phyloP scores from a whole-genome alignment of 2,329 filamentous ascomycete species.

The Diaporthe citrichinensis region DNA sequence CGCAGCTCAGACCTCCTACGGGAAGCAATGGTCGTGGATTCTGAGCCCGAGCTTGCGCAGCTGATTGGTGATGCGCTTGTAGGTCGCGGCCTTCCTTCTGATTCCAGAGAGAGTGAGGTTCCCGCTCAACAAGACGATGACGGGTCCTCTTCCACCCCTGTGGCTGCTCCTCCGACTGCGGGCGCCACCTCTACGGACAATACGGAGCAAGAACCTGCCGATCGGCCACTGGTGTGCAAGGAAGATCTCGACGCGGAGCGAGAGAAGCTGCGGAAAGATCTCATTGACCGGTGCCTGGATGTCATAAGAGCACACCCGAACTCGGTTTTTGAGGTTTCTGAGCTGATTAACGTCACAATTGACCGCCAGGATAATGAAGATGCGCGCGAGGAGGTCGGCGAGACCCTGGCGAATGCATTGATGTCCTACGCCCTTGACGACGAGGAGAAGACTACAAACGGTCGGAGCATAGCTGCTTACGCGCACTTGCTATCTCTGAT shows the following conservation, averaged over 20 bases:
- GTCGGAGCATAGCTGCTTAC: conserved; percentile 82
- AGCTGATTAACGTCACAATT: conserved; percentile 84
- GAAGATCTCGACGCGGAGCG: conserved; percentile 87
- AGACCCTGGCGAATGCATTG: conserved; percentile 86
- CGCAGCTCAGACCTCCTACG: conserved; percentile 41
- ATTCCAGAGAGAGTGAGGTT: conserved; percentile 46
- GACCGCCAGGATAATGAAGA: conserved; percentile 69
- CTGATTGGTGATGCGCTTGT: conserved; percentile 44
- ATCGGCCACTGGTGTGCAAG: conserved; percentile 66
- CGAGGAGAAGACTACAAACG: conserved; percentile 75
- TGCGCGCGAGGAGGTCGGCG: conserved; percentile 79
- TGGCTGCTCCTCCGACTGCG: conserved; percentile 18
- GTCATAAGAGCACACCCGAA: conserved; percentile 90
- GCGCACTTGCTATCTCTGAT: conserved; percentile 92
- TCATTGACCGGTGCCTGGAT: conserved; percentile 92
- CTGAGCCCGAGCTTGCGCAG: conserved; percentile 46
- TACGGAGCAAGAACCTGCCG: conserved; percentile 43
- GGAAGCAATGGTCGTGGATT: conserved; percentile 53
- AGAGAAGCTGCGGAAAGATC: conserved; percentile 76
- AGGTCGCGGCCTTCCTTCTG: conserved; percentile 47
- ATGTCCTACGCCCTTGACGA: conserved; percentile 76
- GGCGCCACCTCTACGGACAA: conserved; percentile 43
- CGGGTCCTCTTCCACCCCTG: conserved; percentile 27
- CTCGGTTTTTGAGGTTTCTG: conserved; percentile 90
- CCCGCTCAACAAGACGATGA: conserved; percentile 41